A percentile compares a stretch with the other conserved stretches of the same genome.
Conservation (phyloP, 225 moss, liverwort and hornwort genomes). For the Rhytidiadelphus loreus region DNA sequence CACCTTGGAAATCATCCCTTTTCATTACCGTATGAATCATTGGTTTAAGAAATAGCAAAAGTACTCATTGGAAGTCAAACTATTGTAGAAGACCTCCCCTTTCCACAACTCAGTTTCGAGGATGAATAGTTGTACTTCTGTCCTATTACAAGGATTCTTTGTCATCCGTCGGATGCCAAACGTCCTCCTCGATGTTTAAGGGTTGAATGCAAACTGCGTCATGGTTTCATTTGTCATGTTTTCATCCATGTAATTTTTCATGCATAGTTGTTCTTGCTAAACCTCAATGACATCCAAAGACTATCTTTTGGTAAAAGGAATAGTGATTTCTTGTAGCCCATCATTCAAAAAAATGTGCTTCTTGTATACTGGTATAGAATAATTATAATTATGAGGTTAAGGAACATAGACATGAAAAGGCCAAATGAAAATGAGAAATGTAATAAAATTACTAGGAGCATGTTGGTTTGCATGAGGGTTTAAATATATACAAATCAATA, state of each 20-base stretch:
- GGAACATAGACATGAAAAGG: neutral
- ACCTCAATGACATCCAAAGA: neutral
- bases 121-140: too few relatives aligned
- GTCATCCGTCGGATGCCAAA: too few relatives aligned
- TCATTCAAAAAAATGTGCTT: neutral
- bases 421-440: neutral
- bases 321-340: neutral
- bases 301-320: rapidly evolving
- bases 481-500: neutral
- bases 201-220: too few relatives aligned
- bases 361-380: neutral
- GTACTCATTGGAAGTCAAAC: too few relatives aligned
- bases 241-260: neutral
- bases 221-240: neutral
- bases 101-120: too few relatives aligned
- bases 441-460: neutral
- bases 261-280: neutral
- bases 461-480: rapidly evolving
- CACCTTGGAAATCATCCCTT: too few relatives aligned
- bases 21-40: too few relatives aligned
- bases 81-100: too few relatives aligned
- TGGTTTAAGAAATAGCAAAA: too few relatives aligned
- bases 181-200: too few relatives aligned
- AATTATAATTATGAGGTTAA: neutral
- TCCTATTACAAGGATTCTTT: too few relatives aligned